These are phyloP conservation scores for Cyamopsis tetragonoloba DNA, from an alignment of 306 rosid species.

Conservation along the genomic window DNA sequence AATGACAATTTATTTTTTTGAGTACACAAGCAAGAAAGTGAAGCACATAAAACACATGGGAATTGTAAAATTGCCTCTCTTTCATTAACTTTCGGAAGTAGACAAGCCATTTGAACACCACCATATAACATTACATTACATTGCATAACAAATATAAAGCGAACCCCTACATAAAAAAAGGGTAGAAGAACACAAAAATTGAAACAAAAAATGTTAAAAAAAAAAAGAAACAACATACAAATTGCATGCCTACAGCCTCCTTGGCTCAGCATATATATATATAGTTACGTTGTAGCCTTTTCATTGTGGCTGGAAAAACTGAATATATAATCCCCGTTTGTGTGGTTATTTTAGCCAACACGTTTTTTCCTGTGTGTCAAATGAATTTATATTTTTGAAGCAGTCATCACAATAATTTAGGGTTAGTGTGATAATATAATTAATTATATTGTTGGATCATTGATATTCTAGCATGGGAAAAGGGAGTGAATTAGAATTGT, in stretches of 20 bases:
- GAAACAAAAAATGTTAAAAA: not conserved
- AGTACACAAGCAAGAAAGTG: not conserved
- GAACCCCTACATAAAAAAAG: slow-evolving; percentile 5
- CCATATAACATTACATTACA: not conserved
- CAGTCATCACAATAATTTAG: slow-evolving; percentile 18
- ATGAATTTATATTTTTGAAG: slow-evolving; percentile 42
- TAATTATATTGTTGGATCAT: no score
- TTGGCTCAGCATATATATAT: slow-evolving; percentile 32
- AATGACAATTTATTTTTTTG: no score
- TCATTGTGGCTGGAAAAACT: slow-evolving; percentile 33
- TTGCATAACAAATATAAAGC: not conserved
- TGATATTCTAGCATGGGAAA: slow-evolving; percentile 58
- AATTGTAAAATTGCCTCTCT: slow-evolving; percentile 12
- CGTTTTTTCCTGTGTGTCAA: slow-evolving; percentile 48
- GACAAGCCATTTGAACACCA: slow-evolving; percentile 21
- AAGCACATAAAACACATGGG: not conserved
- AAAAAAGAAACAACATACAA: not conserved
- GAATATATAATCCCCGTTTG: slow-evolving; percentile 37
- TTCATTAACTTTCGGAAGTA: slow-evolving; percentile 21
- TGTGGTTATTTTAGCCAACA: slow-evolving; percentile 52
- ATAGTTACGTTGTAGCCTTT: slow-evolving; percentile 34
- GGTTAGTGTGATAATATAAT: slow-evolving; percentile 32
- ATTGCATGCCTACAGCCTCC: slow-evolving; percentile 34
- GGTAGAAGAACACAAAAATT: not conserved
- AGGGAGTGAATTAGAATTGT: slow-evolving; percentile 41